Conservation (phyloP, 148 eudicot species). For the Arctostaphylos glauca region DNA sequence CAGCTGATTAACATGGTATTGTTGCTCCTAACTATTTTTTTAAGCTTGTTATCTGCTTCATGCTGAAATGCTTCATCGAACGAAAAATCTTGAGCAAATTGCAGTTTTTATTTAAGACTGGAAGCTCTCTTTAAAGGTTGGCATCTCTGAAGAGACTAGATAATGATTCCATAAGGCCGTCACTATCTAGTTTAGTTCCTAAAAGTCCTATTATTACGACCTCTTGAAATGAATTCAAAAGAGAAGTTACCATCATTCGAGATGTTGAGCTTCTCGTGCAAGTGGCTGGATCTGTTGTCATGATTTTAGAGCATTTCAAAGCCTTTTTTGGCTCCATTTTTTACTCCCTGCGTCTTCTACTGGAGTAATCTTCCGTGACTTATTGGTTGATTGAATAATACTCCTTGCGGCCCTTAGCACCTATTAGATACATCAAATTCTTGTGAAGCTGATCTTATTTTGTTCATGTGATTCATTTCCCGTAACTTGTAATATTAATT, state of each 20-base stretch:
- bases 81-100: not conserved
- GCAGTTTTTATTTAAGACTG: not conserved
- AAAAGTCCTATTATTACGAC: not conserved
- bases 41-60: not conserved
- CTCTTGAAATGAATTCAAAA: too few species aligned
- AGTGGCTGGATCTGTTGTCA: not conserved
- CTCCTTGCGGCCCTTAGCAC: not conserved
- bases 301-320: constrained; percentile 5
- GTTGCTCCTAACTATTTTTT: not conserved
- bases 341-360: not conserved
- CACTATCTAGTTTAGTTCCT: not conserved
- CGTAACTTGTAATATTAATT: not conserved
- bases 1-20: not conserved
- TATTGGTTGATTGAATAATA: too few species aligned
- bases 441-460: not conserved
- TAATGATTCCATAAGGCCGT: not conserved
- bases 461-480: not conserved
- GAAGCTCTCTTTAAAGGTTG: not conserved
- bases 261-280: not conserved
- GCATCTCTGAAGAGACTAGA: not conserved
- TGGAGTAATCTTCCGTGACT: not conserved
- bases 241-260: too few species aligned
- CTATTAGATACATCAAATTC: not conserved
- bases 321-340: not conserved
- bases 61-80: not conserved